phyloP scores from a whole-genome alignment of 768 basidiomycete species.

The Naematelia aurantialba region DNA sequence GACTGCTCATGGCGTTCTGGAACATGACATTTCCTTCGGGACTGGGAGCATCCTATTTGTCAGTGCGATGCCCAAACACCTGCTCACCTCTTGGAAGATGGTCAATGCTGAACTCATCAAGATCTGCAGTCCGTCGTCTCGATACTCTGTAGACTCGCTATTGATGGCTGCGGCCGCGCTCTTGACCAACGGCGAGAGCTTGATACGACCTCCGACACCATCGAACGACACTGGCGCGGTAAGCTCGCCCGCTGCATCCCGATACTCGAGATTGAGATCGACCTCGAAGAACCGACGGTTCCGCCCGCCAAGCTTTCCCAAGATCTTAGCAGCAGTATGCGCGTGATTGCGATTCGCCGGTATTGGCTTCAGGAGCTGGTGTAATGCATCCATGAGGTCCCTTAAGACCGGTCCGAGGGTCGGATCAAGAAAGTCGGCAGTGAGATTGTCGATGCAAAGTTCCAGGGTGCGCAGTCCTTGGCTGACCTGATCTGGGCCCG shows the following conservation, averaged over 20 bases:
- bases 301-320: slow-evolving; percentile 92
- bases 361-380: slow-evolving; percentile 81
- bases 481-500: slow-evolving; percentile 80
- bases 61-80: neutral
- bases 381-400: slow-evolving; percentile 90
- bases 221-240: slow-evolving; percentile 69
- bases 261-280: slow-evolving; percentile 71
- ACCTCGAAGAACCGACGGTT: slow-evolving; percentile 81
- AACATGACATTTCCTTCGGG: slow-evolving; percentile 35
- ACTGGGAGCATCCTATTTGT: slow-evolving; percentile 27
- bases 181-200: slow-evolving; percentile 62
- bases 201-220: slow-evolving; percentile 62
- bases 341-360: slow-evolving; percentile 82
- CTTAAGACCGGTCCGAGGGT: slow-evolving; percentile 86
- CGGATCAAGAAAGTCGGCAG: slow-evolving; percentile 95
- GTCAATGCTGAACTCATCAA: slow-evolving; percentile 68
- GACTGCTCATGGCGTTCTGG: slow-evolving; percentile 28
- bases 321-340: slow-evolving; percentile 89
- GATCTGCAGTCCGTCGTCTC: slow-evolving; percentile 51
- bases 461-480: slow-evolving; percentile 95
- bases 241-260: slow-evolving; percentile 66
- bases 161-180: slow-evolving; percentile 65
- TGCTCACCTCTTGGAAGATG: slow-evolving; percentile 69
- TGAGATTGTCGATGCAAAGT: slow-evolving; percentile 98
- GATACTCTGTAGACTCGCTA: slow-evolving; percentile 53